phyloP scores from a whole-genome alignment of 257 asterid genomes.

The Solanum peruvianum region DNA sequence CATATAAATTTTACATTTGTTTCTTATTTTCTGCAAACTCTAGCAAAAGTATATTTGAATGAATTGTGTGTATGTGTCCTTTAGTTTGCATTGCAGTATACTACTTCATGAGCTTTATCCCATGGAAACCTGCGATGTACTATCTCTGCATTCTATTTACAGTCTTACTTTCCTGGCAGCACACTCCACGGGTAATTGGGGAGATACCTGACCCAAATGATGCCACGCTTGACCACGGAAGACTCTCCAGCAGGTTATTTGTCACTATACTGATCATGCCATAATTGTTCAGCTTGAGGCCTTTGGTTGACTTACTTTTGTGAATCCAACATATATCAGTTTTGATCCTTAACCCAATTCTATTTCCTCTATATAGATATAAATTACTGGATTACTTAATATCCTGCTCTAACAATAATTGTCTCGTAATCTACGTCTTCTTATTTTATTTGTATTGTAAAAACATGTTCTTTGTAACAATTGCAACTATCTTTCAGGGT shows the following conservation, averaged over 20 bases:
- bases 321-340: neutral
- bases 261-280: neutral
- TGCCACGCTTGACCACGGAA: constrained; percentile 79
- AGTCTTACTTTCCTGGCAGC: constrained; percentile 47
- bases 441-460: neutral
- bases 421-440: neutral
- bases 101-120: neutral
- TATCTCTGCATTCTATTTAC: constrained; percentile 6
- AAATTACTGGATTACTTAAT: neutral
- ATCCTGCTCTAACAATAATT: neutral
- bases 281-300: neutral
- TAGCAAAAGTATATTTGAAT: neutral
- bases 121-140: neutral
- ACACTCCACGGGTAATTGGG: constrained; percentile 73
- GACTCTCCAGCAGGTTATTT: constrained; percentile 68
- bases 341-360: neutral
- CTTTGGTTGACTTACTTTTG: neutral
- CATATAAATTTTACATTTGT: neutral
- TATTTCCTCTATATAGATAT: neutral
- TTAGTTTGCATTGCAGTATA: neutral
- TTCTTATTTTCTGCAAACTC: neutral
- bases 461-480: neutral
- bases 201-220: constrained; percentile 76
- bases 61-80: neutral
- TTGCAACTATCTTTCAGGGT: neutral